Evolutionary conservation across 129 eudicot genomes (phyloP).

Genomic region (Pseudognaphalium luteoalbum): DNA sequence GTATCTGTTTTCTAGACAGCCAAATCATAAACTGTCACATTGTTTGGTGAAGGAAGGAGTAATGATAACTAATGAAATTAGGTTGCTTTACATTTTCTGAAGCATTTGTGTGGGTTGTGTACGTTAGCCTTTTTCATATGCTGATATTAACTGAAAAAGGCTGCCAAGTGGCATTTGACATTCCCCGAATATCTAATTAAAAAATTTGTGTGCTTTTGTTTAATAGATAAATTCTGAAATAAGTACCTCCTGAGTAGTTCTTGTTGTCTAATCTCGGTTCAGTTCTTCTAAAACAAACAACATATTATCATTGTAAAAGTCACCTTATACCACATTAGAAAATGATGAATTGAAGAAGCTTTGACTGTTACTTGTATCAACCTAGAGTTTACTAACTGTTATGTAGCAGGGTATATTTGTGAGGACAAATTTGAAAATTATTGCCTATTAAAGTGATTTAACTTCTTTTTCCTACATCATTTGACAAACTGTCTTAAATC

Average conservation of each 20-base stretch:
- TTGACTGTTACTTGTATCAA: too few species aligned
- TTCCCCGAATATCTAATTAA: not conserved
- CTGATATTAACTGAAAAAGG: not conserved
- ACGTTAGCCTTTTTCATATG: not conserved
- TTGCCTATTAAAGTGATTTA: not conserved
- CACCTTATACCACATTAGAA: too few species aligned
- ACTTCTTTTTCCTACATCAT: not conserved
- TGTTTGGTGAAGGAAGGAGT: not conserved
- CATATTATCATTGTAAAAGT: not conserved
- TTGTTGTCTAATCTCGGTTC: not conserved
- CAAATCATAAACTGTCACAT: not conserved
- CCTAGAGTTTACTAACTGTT: not conserved
- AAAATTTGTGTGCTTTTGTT: too few species aligned
- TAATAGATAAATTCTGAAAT: too few species aligned
- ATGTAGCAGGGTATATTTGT: not conserved
- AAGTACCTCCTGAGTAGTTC: not conserved
- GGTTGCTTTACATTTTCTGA: not conserved
- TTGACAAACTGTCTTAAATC: not conserved
- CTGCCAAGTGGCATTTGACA: not conserved
- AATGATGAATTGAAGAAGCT: too few species aligned
- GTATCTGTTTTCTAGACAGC: not conserved
- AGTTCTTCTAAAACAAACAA: not conserved
- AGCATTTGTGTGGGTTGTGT: conserved; percentile 1
- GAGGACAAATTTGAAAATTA: not conserved
- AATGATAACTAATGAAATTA: not conserved